Percentiles rank a stretch among this genome's conserved stretches.
Conservation (phyloP, 78 protist species). For the Parvularia atlantis region DNA sequence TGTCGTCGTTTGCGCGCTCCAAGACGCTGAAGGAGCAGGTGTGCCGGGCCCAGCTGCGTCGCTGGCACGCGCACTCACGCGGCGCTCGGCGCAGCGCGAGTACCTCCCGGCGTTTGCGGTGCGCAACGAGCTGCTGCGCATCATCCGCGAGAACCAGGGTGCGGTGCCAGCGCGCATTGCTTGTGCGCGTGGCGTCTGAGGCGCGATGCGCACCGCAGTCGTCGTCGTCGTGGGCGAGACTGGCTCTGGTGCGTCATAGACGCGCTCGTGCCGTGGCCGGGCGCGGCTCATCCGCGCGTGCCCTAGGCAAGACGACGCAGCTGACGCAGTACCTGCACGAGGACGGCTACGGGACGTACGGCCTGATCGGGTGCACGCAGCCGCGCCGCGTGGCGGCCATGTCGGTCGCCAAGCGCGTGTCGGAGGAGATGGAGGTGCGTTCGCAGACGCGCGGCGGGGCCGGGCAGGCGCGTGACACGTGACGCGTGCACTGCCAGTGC, state of each 20-base stretch:
- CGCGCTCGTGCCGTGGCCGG: no score
- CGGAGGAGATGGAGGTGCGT: conserved; percentile 78
- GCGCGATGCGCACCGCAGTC: no score
- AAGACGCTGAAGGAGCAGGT: conserved; percentile 75
- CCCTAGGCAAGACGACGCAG: conserved; percentile 98
- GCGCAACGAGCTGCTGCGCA: conserved; percentile 61
- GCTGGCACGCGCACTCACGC: no score
- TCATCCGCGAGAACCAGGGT: conserved; percentile 73
- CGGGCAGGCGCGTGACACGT: background rate
- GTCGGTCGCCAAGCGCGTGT: conserved; percentile 91
- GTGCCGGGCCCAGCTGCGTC: no score
- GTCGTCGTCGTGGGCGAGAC: conserved; percentile 93
- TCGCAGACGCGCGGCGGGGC: conserved; percentile 38
- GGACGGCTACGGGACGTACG: conserved; percentile 70
- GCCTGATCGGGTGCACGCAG: conserved; percentile 91
- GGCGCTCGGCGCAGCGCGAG: conserved; percentile 35
- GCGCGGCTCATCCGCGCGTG: no score
- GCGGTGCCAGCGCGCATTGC: no score
- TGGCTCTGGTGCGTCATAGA: no score
- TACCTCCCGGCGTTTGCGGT: conserved; percentile 80
- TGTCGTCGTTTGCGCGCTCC: conserved; percentile 59
- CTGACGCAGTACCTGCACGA: conserved; percentile 88
- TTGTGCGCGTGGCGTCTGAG: background rate
- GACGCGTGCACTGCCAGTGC: background rate
- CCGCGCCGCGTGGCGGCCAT: conserved; percentile 98